phyloP scores from a whole-genome alignment of 495 filamentous ascomycete species.

The Lasiosphaeris hirsuta region DNA sequence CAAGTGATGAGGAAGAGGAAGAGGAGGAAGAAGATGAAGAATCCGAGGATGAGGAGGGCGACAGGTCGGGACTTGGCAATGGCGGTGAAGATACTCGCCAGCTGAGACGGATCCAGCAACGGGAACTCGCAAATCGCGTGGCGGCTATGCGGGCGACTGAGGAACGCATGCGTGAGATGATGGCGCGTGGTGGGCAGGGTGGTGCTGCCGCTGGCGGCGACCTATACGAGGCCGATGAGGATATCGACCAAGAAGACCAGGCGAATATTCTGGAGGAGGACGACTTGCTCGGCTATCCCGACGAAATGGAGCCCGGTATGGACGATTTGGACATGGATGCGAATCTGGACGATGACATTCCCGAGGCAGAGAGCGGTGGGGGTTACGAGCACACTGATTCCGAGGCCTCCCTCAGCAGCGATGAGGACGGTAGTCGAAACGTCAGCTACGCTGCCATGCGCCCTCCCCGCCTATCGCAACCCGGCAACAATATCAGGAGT shows the following conservation, averaged over 20 bases:
- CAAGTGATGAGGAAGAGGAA: conserved; percentile 45
- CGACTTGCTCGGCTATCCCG: conserved; percentile 33
- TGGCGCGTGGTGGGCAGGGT: conserved; percentile 31
- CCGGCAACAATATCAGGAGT: conserved; percentile 7
- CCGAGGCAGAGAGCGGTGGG: conserved; percentile 54
- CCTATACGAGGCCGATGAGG: conserved; percentile 44
- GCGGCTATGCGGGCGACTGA: conserved; percentile 35
- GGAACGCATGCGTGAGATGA: conserved; percentile 47
- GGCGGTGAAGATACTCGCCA: conserved; percentile 26
- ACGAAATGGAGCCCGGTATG: conserved; percentile 21
- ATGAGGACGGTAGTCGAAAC: conserved; percentile 22
- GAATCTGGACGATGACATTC: conserved; percentile 65
- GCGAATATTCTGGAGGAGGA: conserved; percentile 53
- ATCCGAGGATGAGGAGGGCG: conserved; percentile 27
- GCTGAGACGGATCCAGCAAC: conserved; percentile 29
- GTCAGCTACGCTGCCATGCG: conserved; percentile 21
- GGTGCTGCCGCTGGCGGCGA: conserved; percentile 22
- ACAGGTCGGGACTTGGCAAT: background rate
- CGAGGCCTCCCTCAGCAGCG: conserved; percentile 59
- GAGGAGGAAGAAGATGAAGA: conserved; percentile 32
- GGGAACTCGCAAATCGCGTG: conserved; percentile 31
- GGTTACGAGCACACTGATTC: conserved; percentile 83
- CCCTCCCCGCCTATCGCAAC: conserved; percentile 11
- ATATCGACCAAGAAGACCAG: conserved; percentile 44
- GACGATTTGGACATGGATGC: conserved; percentile 53